These are phyloP conservation scores for Malassezia globosa DNA, from an alignment of 1,284 basidiomycete species.

Conservation along the genomic window DNA sequence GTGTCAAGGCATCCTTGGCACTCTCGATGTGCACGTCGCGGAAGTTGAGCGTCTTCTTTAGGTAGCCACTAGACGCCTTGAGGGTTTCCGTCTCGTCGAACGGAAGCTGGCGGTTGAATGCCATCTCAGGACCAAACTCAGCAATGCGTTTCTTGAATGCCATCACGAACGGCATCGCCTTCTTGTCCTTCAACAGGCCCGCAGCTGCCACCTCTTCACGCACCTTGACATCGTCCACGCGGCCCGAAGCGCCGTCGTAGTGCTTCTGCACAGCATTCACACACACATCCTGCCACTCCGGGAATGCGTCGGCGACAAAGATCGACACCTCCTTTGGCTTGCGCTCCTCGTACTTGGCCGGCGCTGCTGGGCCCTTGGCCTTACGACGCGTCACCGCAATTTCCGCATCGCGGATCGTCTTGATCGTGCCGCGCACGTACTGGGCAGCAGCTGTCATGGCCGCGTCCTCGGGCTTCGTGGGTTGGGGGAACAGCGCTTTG, in stretches of 20 bases:
- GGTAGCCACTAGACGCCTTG: conserved; percentile 52
- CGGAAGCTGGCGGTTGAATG: conserved; percentile 74
- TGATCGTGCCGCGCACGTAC: conserved; percentile 76
- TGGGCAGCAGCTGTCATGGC: conserved; percentile 52
- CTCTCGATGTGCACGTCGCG: conserved; percentile 60
- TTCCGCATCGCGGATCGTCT: conserved; percentile 83
- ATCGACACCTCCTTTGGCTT: conserved; percentile 66
- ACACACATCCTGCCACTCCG: conserved; percentile 80
- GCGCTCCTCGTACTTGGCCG: conserved; percentile 36
- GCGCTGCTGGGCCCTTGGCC: conserved; percentile 31
- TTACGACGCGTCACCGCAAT: conserved; percentile 31
- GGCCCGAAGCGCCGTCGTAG: conserved; percentile 56
- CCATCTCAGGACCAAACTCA: conserved; percentile 64
- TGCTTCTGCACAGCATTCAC: conserved; percentile 65
- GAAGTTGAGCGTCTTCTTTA: conserved; percentile 71
- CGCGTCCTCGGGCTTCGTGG: conserved; percentile 53
- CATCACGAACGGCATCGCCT: conserved; percentile 87
- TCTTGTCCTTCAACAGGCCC: conserved; percentile 91
- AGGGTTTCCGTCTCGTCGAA: conserved; percentile 78
- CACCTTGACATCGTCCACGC: conserved; percentile 73
- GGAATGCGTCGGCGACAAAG: conserved; percentile 81
- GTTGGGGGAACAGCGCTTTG: conserved; percentile 63
- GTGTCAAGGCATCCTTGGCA: conserved; percentile 57
- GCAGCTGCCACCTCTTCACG: conserved; percentile 59
- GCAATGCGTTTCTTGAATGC: conserved; percentile 82